Base-by-base conservation (phyloP, 805 yeast species). In the Tetrapisispora namnaoensis region DNA sequence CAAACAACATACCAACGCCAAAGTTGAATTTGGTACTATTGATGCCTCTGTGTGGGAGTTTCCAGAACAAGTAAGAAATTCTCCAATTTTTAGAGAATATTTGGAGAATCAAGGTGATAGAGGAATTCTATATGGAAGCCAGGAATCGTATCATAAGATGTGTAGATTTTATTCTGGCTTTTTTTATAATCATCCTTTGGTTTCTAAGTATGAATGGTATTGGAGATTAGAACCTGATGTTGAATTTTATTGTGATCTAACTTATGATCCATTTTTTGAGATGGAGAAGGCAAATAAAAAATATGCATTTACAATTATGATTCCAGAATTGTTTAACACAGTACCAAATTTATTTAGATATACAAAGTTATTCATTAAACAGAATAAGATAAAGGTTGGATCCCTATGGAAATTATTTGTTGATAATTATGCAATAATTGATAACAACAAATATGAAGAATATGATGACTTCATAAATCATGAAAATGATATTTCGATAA, bases 201-300 rank as follows among this genome's bases (percentile, higher is more conserved):
- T 91, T 40, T 66, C 67, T 45, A 75, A 79, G 51, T 74, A 80
- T 49, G 88, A 89, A 52, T 91, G 96, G 95, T 91, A 89, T 68
- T 90, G 97, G 96, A 75, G 98, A 49, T 88, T 93, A 13, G 99
- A 93, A 65, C 98, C 98, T 3, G 84, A 84, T 54, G 93, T 91
- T 38, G 82, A 86, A 55, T 88, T 87, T 61, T 88, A 75, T 63
- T 91, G 99, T 67, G 97, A 91, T 64, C 66, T 89, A 48, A 83
- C 95, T 0, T 88, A 90, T 67, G 98, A 91, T 67, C 95, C 96
- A 14, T 93, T 91, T 60, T 55, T 74, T 16, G 87, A 84, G 58
- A 88, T 91, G 97, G 77, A 77, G 45, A 71, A 70, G 44, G 59
- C 62, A 50, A 76, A 78, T 42, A 90, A 90, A 66, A 77, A 75